A percentile compares a stretch with the other conserved stretches of the same genome.
Conservation (phyloP, 345 rosid genomes). For the Draba incana region DNA sequence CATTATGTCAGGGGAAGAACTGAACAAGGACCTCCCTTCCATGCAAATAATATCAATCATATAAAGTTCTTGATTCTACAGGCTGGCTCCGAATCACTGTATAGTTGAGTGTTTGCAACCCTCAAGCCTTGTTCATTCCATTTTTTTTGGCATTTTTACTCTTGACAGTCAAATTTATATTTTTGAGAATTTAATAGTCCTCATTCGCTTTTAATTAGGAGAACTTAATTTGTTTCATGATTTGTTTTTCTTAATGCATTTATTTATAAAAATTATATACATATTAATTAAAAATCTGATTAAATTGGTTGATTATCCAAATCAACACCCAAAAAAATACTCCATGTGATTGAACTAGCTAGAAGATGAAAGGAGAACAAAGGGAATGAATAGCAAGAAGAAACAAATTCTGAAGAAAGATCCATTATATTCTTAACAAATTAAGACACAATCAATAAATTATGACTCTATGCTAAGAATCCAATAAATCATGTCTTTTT, state of each 20-base stretch:
- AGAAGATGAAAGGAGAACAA: neutral
- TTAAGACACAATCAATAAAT: slow-evolving; percentile 31
- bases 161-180: neutral
- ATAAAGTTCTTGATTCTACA: slow-evolving; percentile 37
- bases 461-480: neutral
- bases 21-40: slow-evolving; percentile 27
- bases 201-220: neutral
- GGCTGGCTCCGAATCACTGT: slow-evolving; percentile 22
- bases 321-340: neutral
- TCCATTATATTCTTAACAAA: slow-evolving; percentile 5
- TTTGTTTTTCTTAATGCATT: too few species aligned
- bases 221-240: too few species aligned
- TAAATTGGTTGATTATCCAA: slow-evolving; percentile 3
- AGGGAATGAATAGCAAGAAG: slow-evolving; percentile 15
- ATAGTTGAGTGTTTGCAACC: neutral
- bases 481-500: too few species aligned
- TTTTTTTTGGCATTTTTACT: neutral
- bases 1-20: slow-evolving; percentile 11
- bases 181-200: neutral
- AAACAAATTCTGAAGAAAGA: slow-evolving; percentile 2
- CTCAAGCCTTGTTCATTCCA: slow-evolving; percentile 1
- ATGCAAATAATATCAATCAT: slow-evolving; percentile 39
- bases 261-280: slow-evolving; percentile 9
- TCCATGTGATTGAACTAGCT: slow-evolving; percentile 4
- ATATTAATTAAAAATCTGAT: neutral